Evolutionary conservation across 768 basidiomycete species (phyloP).

Genomic region (Nidula microcarpa): DNA sequence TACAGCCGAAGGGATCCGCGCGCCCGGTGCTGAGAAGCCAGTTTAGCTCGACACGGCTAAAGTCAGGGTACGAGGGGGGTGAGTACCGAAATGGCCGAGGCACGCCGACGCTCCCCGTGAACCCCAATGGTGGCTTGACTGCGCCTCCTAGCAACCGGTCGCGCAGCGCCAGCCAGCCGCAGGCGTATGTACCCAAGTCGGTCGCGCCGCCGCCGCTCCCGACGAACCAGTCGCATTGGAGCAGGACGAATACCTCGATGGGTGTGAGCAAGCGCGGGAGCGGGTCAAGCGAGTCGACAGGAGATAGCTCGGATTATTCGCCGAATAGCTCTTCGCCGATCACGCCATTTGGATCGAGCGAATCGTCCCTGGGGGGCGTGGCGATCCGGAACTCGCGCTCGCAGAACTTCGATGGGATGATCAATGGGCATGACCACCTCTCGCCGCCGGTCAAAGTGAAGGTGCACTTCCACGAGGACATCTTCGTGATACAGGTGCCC

Average conservation of each 20-base stretch:
- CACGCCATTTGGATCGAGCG: conserved; percentile 88
- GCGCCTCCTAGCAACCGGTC: conserved; percentile 48
- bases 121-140: conserved; percentile 14
- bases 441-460: conserved; percentile 77
- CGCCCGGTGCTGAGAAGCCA: conserved; percentile 61
- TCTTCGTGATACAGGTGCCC: conserved; percentile 91
- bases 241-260: conserved; percentile 36
- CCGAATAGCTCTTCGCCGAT: conserved; percentile 84
- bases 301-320: conserved; percentile 79
- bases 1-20: conserved; percentile 21
- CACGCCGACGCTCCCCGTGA: conserved; percentile 24
- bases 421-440: conserved; percentile 10
- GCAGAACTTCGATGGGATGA: conserved; percentile 44
- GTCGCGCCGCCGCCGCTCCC: conserved; percentile 52
- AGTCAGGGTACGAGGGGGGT: conserved; percentile 46
- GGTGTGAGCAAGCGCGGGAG: conserved; percentile 68
- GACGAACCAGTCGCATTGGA: conserved; percentile 40
- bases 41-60: conserved; percentile 64
- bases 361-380: conserved; percentile 66
- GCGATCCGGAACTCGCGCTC: conserved; percentile 52
- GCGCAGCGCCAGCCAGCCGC: conserved; percentile 79
- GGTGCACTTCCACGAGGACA: conserved; percentile 92
- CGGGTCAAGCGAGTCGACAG: conserved; percentile 81
- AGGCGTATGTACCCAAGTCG: conserved; percentile 57
- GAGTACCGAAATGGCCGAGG: conserved; percentile 27